phyloP scores from a whole-genome alignment of 768 basidiomycete species.

The Fomitopsis pulvina region DNA sequence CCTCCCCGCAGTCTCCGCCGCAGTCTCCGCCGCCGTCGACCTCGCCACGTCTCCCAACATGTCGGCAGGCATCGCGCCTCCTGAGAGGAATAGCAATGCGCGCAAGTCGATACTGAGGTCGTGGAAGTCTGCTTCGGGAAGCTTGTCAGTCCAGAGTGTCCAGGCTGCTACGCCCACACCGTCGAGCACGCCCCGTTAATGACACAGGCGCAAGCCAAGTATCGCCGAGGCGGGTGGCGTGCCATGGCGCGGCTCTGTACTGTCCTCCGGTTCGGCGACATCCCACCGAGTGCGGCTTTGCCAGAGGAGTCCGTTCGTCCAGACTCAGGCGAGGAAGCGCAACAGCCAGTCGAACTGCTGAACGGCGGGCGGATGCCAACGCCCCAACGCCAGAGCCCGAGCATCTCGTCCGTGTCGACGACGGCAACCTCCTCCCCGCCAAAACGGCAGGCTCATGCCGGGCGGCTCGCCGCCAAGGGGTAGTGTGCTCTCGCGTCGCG shows the following conservation, averaged over 20 bases:
- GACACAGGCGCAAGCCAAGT: conserved; percentile 40
- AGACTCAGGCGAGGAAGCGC: conserved; percentile 12
- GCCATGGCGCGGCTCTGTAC: conserved; percentile 20
- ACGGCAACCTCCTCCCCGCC: conserved; percentile 15
- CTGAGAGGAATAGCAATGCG: conserved; percentile 35
- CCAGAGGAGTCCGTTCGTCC: conserved; percentile 33
- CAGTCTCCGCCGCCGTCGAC: conserved; percentile 16
- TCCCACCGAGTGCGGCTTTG: conserved; percentile 59
- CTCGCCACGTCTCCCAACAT: conserved; percentile 16
- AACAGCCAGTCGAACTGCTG: conserved; percentile 18
- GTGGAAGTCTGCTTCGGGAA: conserved; percentile 44
- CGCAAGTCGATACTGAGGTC: conserved; percentile 71
- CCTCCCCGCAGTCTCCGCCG: no score
- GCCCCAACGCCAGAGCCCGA: conserved; percentile 17
- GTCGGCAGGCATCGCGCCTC: conserved; percentile 22
- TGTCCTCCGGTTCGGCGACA: conserved; percentile 32
- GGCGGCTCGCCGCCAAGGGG: conserved; percentile 22
- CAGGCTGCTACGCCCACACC: conserved; percentile 21
- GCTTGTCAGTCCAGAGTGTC: conserved; percentile 12
- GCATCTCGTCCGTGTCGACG: conserved; percentile 11
- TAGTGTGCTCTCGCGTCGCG: conserved; percentile 27
- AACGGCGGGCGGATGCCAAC: conserved; percentile 2
- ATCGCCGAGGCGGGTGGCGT: conserved; percentile 28
- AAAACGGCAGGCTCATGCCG: conserved; percentile 7
- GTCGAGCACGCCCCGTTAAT: conserved; percentile 22